phyloP scores from a whole-genome alignment of 805 yeast species.

The Cephaloascus albidus region DNA sequence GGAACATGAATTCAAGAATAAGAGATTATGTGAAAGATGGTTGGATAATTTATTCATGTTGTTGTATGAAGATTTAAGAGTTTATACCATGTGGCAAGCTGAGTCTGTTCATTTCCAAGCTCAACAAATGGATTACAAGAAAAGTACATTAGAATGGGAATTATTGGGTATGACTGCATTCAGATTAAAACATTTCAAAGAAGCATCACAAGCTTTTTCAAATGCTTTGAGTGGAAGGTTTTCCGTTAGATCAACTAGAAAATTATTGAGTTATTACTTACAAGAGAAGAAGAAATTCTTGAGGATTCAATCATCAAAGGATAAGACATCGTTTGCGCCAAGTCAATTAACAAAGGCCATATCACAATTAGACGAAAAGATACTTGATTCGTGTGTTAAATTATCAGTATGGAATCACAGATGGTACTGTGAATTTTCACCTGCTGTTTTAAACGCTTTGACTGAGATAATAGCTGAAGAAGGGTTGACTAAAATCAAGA shows the following conservation, averaged over 20 bases:
- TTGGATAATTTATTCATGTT: slow-evolving; percentile 62
- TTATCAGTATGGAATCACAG: slow-evolving; percentile 96
- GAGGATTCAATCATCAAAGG: slow-evolving; percentile 15
- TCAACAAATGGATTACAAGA: slow-evolving; percentile 71
- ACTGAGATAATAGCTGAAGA: slow-evolving; percentile 60
- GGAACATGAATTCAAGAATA: slow-evolving; percentile 46
- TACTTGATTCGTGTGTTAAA: slow-evolving; percentile 64
- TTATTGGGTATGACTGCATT: slow-evolving; percentile 77
- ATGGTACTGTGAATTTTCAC: slow-evolving; percentile 91
- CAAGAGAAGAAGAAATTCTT: slow-evolving; percentile 30
- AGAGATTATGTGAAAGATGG: slow-evolving; percentile 68
- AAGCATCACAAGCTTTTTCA: slow-evolving; percentile 79
- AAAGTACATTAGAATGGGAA: slow-evolving; percentile 87
- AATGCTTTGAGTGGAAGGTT: slow-evolving; percentile 67
- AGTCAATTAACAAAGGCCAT: slow-evolving; percentile 25
- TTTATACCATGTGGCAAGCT: slow-evolving; percentile 90
- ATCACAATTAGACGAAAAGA: slow-evolving; percentile 38
- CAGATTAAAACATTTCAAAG: slow-evolving; percentile 77
- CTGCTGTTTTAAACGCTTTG: slow-evolving; percentile 49
- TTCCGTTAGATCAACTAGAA: slow-evolving; percentile 70
- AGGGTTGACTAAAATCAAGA: slow-evolving; percentile 70
- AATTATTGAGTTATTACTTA: slow-evolving; percentile 57
- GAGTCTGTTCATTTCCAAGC: slow-evolving; percentile 84
- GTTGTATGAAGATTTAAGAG: slow-evolving; percentile 62
- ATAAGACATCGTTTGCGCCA: slow-evolving; percentile 10